Conservation (phyloP, 495 filamentous ascomycete genomes). For the Penicillium subrubescens region DNA sequence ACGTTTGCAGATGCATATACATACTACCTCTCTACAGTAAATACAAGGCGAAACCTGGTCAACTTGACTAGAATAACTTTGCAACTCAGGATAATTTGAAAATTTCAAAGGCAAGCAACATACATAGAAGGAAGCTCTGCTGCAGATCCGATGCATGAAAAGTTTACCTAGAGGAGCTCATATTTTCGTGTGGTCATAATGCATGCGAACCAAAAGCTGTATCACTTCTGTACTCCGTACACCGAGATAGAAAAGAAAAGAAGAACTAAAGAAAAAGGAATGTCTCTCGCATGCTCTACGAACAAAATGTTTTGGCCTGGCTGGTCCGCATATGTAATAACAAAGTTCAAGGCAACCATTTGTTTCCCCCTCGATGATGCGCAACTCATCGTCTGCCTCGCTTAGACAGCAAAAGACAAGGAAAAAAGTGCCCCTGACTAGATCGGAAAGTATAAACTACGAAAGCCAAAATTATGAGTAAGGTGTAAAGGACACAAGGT, state of each 20-base stretch:
- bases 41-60: not conserved
- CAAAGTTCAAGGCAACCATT: conserved; percentile 4
- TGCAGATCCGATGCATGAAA: not conserved
- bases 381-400: not conserved
- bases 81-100: not conserved
- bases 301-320: not conserved
- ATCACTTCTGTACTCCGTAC: not conserved
- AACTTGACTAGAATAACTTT: not conserved
- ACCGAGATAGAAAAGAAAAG: not conserved
- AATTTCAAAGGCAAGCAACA: not conserved
- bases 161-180: not conserved
- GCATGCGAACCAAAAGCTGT: conserved; percentile 2
- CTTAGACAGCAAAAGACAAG: not conserved
- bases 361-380: not conserved
- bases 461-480: not conserved
- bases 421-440: not conserved
- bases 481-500: not conserved
- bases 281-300: no score
- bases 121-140: not conserved
- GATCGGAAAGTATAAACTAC: not conserved
- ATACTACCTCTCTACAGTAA: not conserved
- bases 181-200: not conserved
- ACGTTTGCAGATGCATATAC: not conserved
- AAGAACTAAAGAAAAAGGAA: not conserved
- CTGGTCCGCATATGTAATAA: not conserved